Conservation (phyloP, 2,329 filamentous ascomycete species). For the Phaeosphaeriaceae sp. region DNA sequence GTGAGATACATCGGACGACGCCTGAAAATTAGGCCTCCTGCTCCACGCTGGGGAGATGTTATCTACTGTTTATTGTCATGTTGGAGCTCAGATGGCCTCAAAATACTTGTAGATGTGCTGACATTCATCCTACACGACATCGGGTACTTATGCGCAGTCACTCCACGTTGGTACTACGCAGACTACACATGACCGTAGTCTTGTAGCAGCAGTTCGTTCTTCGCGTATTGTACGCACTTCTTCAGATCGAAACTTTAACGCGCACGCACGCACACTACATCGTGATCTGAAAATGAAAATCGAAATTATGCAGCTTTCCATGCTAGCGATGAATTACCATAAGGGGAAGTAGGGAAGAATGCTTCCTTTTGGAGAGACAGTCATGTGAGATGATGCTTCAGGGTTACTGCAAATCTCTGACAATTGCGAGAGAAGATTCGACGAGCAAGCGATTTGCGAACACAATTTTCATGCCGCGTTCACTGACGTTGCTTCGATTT, state of each 20-base stretch:
- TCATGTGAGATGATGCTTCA: neutral
- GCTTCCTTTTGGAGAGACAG: neutral
- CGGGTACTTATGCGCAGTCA: neutral
- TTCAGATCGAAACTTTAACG: neutral
- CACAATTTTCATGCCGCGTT: neutral
- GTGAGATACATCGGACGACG: neutral
- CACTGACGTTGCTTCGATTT: neutral
- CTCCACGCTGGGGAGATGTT: neutral
- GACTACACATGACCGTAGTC: neutral
- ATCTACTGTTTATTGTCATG: neutral
- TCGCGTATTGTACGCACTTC: neutral
- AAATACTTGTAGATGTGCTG: neutral
- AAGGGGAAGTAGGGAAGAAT: neutral
- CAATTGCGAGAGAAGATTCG: neutral
- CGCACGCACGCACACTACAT: neutral
- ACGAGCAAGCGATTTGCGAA: neutral
- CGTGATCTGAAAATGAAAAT: neutral
- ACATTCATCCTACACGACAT: neutral
- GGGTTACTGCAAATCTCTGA: neutral
- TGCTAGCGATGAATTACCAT: neutral
- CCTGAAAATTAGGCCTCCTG: neutral
- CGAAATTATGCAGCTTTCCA: conserved; percentile 1
- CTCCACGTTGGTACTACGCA: neutral
- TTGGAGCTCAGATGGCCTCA: neutral
- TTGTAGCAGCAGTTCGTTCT: neutral